phyloP scores from a whole-genome alignment of 345 rosid genomes.

The Corymbia maculata region DNA sequence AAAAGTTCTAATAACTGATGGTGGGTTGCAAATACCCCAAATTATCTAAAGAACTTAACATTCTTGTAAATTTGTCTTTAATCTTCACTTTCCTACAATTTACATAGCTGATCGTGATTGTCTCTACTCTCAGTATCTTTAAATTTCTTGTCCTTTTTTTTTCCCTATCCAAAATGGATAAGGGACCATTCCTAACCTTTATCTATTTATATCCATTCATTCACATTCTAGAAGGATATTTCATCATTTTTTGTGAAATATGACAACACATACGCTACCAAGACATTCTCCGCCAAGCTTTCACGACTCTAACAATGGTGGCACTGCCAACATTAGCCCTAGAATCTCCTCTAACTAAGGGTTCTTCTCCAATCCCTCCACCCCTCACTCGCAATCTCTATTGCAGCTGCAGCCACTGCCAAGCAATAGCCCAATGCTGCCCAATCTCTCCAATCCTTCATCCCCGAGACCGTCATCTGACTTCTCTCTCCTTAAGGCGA shows the following conservation, averaged over 20 bases:
- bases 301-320: neutral
- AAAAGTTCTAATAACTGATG: neutral
- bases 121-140: fast-evolving
- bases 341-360: neutral
- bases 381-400: neutral
- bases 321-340: neutral
- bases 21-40: neutral
- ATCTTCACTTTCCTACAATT: neutral
- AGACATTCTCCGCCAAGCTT: neutral
- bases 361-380: neutral
- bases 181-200: neutral
- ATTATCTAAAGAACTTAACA: no score
- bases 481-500: neutral
- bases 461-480: neutral
- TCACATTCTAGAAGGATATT: neutral
- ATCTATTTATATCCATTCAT: neutral
- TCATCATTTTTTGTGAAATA: neutral
- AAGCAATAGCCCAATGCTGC: neutral
- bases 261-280: neutral
- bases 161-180: neutral
- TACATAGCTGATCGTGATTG: neutral
- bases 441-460: neutral
- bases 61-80: neutral
- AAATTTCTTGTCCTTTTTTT: neutral
- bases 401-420: neutral